Percentiles rank a stretch among this genome's conserved stretches.
These are phyloP conservation scores for Suillus cothurnatus DNA, from an alignment of 768 basidiomycete species.

Conservation along the genomic window DNA sequence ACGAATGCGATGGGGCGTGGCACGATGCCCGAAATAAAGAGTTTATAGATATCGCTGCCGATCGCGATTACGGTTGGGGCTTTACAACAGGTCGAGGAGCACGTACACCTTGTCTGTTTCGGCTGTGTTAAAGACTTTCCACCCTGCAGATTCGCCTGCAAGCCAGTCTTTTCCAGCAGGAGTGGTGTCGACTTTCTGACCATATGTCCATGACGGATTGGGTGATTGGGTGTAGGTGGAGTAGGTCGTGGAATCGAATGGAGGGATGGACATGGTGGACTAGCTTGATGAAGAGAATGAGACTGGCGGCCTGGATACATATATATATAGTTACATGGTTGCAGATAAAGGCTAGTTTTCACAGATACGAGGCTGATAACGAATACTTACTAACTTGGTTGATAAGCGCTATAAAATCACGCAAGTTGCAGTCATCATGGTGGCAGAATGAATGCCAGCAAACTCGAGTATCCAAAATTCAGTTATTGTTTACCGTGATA, in stretches of 20 bases:
- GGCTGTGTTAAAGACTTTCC: conserved; percentile 35
- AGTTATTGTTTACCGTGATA: too few species aligned
- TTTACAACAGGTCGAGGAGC: not conserved
- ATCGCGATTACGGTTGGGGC: not conserved
- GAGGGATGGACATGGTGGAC: conserved; percentile 29
- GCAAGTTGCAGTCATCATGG: not conserved
- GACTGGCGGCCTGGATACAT: not conserved
- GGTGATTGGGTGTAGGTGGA: conserved; percentile 32
- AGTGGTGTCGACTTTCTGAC: conserved; percentile 31
- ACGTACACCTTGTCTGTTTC: conserved; percentile 31
- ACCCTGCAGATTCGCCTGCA: conserved; percentile 37
- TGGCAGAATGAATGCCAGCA: too few species aligned
- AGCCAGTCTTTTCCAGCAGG: conserved; percentile 34
- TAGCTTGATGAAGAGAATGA: not conserved
- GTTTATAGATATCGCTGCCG: conserved; percentile 31
- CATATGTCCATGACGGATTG: conserved; percentile 34
- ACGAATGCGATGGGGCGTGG: conserved; percentile 51
- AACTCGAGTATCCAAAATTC: too few species aligned
- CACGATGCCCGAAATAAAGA: conserved; percentile 41
- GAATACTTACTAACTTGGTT: not conserved
- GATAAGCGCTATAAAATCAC: too few species aligned
- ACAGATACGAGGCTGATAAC: not conserved
- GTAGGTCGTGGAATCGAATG: conserved; percentile 22
- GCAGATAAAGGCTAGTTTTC: not conserved
- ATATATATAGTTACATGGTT: conserved; percentile 2